phyloP scores from a whole-genome alignment of 2,329 filamentous ascomycete genomes.

The Fusarium drepaniforme region DNA sequence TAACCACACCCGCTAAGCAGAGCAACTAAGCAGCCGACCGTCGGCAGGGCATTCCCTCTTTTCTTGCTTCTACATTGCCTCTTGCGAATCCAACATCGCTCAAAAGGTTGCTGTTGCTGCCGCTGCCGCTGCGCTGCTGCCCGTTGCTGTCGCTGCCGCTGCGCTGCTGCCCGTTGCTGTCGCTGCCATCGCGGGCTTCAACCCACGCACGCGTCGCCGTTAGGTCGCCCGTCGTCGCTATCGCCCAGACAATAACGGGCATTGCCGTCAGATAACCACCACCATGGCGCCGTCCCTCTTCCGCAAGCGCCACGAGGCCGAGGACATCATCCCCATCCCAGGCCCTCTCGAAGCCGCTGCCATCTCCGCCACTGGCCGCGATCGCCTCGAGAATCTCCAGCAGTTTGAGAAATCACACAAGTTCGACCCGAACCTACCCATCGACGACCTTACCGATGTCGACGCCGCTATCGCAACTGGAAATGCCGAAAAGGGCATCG shows the following conservation, averaged over 20 bases:
- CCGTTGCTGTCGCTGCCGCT: conserved; percentile 5
- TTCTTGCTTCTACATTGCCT: conserved; percentile 31
- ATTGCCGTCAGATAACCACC: conserved; percentile 9
- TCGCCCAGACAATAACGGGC: conserved; percentile 9
- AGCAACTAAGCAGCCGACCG: conserved; percentile 29
- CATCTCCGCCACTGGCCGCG: conserved; percentile 54
- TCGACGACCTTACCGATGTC: conserved; percentile 71
- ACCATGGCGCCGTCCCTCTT: conserved; percentile 54
- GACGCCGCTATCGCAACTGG: conserved; percentile 67
- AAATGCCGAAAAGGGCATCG: conserved; percentile 67
- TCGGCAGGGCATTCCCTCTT: conserved; percentile 26
- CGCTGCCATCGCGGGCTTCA: conserved; percentile 38
- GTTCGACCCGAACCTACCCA: conserved; percentile 74
- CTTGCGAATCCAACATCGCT: conserved; percentile 23
- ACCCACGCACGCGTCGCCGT: conserved; percentile 35
- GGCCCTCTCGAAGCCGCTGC: conserved; percentile 55
- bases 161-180: conserved; percentile 2
- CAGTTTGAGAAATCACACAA: conserved; percentile 71
- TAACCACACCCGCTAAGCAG: conserved; percentile 32
- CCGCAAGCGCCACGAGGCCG: conserved; percentile 60
- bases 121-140: neutral
- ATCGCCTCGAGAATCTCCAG: conserved; percentile 61
- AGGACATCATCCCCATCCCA: conserved; percentile 58
- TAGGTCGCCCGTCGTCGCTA: conserved; percentile 26
- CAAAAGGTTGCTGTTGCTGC: conserved; percentile 1